These are phyloP conservation scores for Aspergillus neoniger DNA, from an alignment of 2,329 filamentous ascomycete species.

Conservation along the genomic window DNA sequence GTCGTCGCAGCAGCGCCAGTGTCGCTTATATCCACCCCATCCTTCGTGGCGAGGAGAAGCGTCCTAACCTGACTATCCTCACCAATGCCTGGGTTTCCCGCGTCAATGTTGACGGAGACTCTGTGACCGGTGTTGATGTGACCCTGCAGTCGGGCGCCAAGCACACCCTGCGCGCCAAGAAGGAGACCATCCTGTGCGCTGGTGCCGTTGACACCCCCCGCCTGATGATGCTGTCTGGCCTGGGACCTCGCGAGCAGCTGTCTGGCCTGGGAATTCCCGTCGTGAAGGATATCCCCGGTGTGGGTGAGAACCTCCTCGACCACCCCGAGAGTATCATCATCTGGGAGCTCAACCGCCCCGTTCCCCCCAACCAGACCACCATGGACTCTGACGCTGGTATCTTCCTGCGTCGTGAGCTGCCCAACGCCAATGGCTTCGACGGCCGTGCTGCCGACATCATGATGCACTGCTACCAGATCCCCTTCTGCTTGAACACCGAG, in stretches of 20 bases:
- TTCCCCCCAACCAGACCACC: constrained; percentile 77
- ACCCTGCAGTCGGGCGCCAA: constrained; percentile 63
- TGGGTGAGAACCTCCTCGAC: constrained; percentile 65
- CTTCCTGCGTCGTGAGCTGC: constrained; percentile 76
- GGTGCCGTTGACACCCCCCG: constrained; percentile 81
- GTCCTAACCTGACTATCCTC: constrained; percentile 80
- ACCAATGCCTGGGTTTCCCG: constrained; percentile 87
- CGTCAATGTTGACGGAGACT: constrained; percentile 69
- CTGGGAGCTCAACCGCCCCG: constrained; percentile 78
- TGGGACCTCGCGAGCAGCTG: constrained; percentile 56
- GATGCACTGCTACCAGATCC: constrained; percentile 98
- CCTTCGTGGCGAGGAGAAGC: constrained; percentile 76
- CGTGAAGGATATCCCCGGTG: constrained; percentile 61
- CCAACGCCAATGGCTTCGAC: constrained; percentile 69
- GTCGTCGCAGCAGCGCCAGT: constrained; percentile 78
- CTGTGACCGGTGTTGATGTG: constrained; percentile 72
- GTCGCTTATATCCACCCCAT: constrained; percentile 94
- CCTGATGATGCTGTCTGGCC: constrained; percentile 57
- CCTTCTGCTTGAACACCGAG: constrained; percentile 82
- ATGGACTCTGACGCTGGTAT: constrained; percentile 90
- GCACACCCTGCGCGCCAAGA: constrained; percentile 61
- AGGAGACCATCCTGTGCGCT: constrained; percentile 77
- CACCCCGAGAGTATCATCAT: constrained; percentile 68
- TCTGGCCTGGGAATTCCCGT: constrained; percentile 58
- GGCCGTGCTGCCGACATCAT: constrained; percentile 81